Conservation (phyloP, 169 alveolate genomes). For the Neospora caninum region DNA sequence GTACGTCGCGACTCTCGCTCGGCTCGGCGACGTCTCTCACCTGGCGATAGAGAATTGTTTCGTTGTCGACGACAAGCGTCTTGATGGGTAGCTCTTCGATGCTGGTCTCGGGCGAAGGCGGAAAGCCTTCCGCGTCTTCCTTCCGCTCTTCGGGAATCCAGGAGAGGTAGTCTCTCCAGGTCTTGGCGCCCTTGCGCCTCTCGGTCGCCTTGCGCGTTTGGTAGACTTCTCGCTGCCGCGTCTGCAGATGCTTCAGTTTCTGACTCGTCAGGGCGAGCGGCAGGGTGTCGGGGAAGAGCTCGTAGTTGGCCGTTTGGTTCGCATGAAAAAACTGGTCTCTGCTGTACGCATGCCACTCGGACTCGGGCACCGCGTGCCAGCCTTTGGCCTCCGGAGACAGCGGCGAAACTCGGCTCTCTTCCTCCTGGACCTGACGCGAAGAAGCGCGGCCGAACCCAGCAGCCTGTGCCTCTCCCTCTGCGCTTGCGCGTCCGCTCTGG, state of each 20-base stretch:
- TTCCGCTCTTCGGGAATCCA: conserved; percentile 22
- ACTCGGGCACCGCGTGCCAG: not conserved
- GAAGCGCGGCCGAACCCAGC: not conserved
- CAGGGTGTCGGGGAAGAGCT: not conserved
- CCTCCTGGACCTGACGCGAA: not conserved
- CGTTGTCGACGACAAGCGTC: conserved; percentile 21
- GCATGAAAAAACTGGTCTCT: not conserved
- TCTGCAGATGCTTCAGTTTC: not conserved
- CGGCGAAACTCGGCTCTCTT: not conserved
- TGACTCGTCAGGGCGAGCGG: not conserved
- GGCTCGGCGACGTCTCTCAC: too few species aligned
- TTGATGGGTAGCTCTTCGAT: conserved; percentile 54
- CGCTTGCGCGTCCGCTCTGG: not conserved
- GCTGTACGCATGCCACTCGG: not conserved
- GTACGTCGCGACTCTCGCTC: too few species aligned
- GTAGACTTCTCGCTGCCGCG: conserved; percentile 5
- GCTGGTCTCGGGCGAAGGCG: conserved; percentile 31
- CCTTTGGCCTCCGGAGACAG: not conserved
- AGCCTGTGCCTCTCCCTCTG: not conserved
- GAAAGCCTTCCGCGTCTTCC: conserved; percentile 48
- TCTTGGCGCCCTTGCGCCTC: not conserved
- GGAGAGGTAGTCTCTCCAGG: conserved; percentile 26
- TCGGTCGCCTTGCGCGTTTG: conserved; percentile 11
- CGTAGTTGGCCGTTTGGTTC: not conserved
- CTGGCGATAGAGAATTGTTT: conserved; percentile 56